Percentiles rank a stretch among this genome's conserved stretches.
Conservation (phyloP, 768 basidiomycete species). For the Leucosporidium scottii region DNA sequence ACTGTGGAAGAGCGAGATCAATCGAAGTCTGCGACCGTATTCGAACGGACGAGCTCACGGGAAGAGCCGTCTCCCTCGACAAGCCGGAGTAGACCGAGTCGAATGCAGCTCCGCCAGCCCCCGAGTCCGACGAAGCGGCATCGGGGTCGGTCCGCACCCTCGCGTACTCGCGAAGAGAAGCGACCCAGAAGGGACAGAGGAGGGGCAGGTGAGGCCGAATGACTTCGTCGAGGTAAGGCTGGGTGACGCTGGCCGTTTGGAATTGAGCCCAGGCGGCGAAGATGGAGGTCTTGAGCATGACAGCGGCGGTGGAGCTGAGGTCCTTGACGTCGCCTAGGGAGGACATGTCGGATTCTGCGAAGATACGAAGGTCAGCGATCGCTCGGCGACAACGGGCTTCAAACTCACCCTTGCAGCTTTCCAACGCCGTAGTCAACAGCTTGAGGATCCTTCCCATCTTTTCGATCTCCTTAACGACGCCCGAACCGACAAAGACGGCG, state of each 20-base stretch:
- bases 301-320: slow-evolving; percentile 85
- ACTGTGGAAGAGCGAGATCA: slow-evolving; percentile 49
- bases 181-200: slow-evolving; percentile 78
- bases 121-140: slow-evolving; percentile 52
- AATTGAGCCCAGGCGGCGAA: slow-evolving; percentile 94
- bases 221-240: slow-evolving; percentile 69
- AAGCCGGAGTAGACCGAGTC: slow-evolving; percentile 80
- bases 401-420: slow-evolving; percentile 75
- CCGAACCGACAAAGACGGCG: slow-evolving; percentile 89
- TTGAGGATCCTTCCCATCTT: slow-evolving; percentile 93
- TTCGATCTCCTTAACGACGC: slow-evolving; percentile 78
- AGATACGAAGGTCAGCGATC: not conserved
- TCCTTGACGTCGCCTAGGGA: slow-evolving; percentile 79
- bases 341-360: slow-evolving; percentile 68
- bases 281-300: slow-evolving; percentile 87
- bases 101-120: slow-evolving; percentile 58
- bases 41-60: slow-evolving; percentile 54
- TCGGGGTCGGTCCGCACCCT: slow-evolving; percentile 84
- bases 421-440: slow-evolving; percentile 74
- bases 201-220: slow-evolving; percentile 69
- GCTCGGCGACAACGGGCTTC: not conserved
- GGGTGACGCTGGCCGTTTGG: slow-evolving; percentile 65
- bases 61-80: slow-evolving; percentile 81
- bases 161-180: slow-evolving; percentile 83
- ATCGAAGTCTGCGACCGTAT: not conserved